phyloP scores from a whole-genome alignment of 2,329 filamentous ascomycete species.

The Iodosphaeria phyllophila region DNA sequence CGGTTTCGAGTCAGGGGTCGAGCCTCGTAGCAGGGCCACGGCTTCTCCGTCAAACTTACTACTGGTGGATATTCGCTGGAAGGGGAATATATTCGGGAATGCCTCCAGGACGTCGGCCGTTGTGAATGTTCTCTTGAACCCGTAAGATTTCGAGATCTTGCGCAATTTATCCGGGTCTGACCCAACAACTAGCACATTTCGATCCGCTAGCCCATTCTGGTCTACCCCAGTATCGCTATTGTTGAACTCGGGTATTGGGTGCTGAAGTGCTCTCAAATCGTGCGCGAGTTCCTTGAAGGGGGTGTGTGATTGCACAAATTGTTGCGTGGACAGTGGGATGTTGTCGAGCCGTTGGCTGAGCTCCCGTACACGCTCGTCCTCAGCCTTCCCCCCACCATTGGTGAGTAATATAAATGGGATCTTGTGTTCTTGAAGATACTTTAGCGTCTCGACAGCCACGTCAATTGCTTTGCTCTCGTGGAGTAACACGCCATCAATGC shows the following conservation, averaged over 20 bases:
- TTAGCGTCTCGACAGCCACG: constrained; percentile 55
- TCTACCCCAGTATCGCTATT: no score
- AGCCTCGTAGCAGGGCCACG: no score
- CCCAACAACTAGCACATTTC: constrained; percentile 58
- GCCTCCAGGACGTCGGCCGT: constrained; percentile 66
- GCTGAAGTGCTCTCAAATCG: no score
- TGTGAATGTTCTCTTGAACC: constrained; percentile 67
- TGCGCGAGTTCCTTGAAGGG: constrained; percentile 59
- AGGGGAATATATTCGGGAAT: constrained; percentile 67
- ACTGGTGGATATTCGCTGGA: no score
- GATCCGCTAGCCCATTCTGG: constrained; percentile 37
- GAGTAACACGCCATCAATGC: constrained; percentile 87
- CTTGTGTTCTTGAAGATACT: constrained; percentile 50
- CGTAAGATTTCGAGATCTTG: constrained; percentile 56
- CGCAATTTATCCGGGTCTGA: constrained; percentile 50
- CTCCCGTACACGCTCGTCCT: constrained; percentile 53
- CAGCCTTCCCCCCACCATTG: constrained; percentile 80
- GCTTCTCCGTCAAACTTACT: no score
- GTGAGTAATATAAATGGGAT: constrained; percentile 92
- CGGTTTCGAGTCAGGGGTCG: constrained; percentile 37
- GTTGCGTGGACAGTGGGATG: constrained; percentile 42
- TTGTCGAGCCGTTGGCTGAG: constrained; percentile 47
- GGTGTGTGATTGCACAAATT: constrained; percentile 82
- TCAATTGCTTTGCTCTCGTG: constrained; percentile 64
- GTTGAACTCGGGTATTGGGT: no score